Conservation (phyloP, 192 early-diverging fungal genomes). For the Umbelopsis sp. region DNA sequence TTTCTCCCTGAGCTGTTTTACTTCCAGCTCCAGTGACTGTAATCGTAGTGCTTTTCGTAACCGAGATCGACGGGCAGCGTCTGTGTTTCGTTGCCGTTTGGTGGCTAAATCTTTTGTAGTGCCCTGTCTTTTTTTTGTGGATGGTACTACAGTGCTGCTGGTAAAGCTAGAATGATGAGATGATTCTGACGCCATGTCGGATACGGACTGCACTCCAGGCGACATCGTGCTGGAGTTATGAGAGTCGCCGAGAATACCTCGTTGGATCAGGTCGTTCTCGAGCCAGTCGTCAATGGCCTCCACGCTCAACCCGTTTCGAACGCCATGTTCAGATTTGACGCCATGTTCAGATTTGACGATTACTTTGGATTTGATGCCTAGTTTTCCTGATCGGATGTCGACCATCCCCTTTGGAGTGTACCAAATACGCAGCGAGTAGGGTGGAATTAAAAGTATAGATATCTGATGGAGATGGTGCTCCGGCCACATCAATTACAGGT, state of each 20-base stretch:
- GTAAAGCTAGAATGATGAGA: not conserved
- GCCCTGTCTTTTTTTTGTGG: not conserved
- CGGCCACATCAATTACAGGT: not conserved
- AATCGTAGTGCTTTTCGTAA: conserved; percentile 24
- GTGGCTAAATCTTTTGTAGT: conserved; percentile 18
- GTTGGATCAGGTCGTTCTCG: conserved; percentile 35
- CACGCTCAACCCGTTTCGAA: conserved; percentile 5
- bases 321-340: not conserved
- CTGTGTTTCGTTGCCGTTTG: conserved; percentile 31
- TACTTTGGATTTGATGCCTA: too few species aligned
- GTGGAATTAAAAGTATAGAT: too few species aligned
- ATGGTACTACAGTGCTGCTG: not conserved
- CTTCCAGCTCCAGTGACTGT: conserved; percentile 26
- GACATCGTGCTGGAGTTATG: not conserved
- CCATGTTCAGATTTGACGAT: not conserved
- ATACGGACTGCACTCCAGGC: not conserved
- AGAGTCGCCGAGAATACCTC: conserved; percentile 24
- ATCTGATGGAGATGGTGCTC: too few species aligned
- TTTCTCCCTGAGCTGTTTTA: conserved; percentile 14
- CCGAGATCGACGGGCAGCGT: conserved; percentile 32
- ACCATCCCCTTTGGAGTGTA: not conserved
- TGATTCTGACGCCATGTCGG: not conserved
- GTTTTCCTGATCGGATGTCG: not conserved
- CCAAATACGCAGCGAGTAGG: too few species aligned
- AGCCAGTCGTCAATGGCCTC: conserved; percentile 39